phyloP scores from a whole-genome alignment of 176 grass and related monocot genomes.

The Ampelocalamus luodianensis region DNA sequence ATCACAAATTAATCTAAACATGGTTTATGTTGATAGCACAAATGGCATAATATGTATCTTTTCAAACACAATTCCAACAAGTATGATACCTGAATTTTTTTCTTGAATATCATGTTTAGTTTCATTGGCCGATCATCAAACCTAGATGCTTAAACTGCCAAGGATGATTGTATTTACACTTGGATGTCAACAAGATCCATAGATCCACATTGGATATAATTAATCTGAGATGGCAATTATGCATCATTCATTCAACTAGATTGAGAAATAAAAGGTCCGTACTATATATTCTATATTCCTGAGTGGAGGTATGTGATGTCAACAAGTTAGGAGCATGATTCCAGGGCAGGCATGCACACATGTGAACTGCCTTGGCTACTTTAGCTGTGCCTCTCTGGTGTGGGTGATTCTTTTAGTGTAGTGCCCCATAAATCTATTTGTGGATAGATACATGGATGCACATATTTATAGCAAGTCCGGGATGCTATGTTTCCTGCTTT shows the following conservation, averaged over 20 bases:
- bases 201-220: constrained; percentile 42
- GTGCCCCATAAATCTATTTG: constrained; percentile 48
- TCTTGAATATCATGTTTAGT: background rate
- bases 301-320: constrained; percentile 49
- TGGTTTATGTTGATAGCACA: constrained; percentile 10
- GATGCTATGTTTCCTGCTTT: constrained; percentile 53
- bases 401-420: constrained; percentile 31
- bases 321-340: constrained; percentile 62
- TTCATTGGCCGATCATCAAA: background rate
- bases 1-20: background rate
- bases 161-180: background rate
- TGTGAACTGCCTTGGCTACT: constrained; percentile 52
- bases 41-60: background rate
- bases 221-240: constrained; percentile 30
- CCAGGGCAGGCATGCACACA: constrained; percentile 51
- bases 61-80: background rate
- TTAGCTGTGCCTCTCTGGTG: constrained; percentile 46
- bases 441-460: constrained; percentile 55
- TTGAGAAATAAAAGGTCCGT: constrained; percentile 33
- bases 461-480: constrained; percentile 64
- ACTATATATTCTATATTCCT: constrained; percentile 40
- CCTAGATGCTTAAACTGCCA: background rate
- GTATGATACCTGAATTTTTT: background rate
- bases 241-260: constrained; percentile 23
- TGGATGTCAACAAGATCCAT: constrained; percentile 31